Evolutionary conservation across 148 eudicot genomes (phyloP), one percentile per base, ranked within the genome.

Genomic region (Spergularia bocconei): DNA sequence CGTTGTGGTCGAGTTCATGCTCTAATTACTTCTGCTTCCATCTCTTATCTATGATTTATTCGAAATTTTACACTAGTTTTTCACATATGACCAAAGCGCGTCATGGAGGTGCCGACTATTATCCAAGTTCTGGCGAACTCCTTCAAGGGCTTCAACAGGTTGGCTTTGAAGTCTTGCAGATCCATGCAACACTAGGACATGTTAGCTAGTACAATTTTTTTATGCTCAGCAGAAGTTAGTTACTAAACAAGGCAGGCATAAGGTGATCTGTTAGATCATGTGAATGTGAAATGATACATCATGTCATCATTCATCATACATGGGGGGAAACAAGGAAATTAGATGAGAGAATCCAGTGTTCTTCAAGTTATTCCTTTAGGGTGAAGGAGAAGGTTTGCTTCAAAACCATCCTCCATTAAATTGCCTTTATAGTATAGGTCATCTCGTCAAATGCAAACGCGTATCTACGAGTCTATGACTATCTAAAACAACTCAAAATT

Each of bases 1-100:
- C 78, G 57, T 73, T 68, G 60, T 62, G 78, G 63, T 60, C 54
- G 33, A 44, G 38, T 74, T 61, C 11, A 48, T 68, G 74, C 21
- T 67, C 16, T 59, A 16, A 5, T 20, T 41, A 3, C 7, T 15
- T 33, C 47, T 69, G 52, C 62, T 33, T 70, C 20, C 38, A 51
- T 19, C 69, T 65, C 23, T 39, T n/a, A 7, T 65, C 50, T 65
- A 17, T 65, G 11, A 8, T 14, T 19, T 38, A 39, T 6, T 14
- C 41, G 50, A 5, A 39, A 13, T 11, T 33, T 61, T 29, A 5
- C 4, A 44, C 33, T 10, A 2, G 20, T 21, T 29, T 29, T 62
- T 62, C 7, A 41, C 41, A 29, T 13, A 39, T 39, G 41, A 13
- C 13, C 11, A 23, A 62, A 13, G 33, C 16, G 36, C 56, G 4